A percentile compares a stretch with the other conserved stretches of the same genome.
Evolutionary conservation across 2,329 filamentous ascomycete species (phyloP).

Genomic region (Byssochlamys sp.): DNA sequence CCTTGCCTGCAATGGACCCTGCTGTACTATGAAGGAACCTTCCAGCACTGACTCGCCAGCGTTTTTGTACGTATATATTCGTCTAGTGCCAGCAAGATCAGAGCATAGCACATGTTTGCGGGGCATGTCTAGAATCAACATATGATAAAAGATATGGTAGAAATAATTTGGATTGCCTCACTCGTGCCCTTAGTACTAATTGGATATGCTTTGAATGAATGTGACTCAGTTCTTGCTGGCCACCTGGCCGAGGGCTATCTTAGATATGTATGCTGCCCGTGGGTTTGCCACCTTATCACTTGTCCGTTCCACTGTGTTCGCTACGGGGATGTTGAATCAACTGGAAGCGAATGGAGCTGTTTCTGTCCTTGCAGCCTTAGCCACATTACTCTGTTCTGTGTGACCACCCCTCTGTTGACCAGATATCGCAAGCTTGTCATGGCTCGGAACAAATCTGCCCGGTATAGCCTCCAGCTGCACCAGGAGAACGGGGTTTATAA

Average conservation of each 20-base stretch:
- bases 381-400: slow-evolving; percentile 30
- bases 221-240: slow-evolving; percentile 33
- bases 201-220: slow-evolving; percentile 42
- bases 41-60: too few relatives aligned
- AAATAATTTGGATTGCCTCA: slow-evolving; percentile 28
- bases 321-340: slow-evolving; percentile 29
- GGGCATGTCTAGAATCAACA: too few relatives aligned
- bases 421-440: slow-evolving; percentile 30
- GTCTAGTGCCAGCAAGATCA: too few relatives aligned
- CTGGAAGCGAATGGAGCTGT: slow-evolving; percentile 32
- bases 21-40: too few relatives aligned
- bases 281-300: slow-evolving; percentile 36
- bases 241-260: slow-evolving; percentile 40
- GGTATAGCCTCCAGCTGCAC: slow-evolving; percentile 22
- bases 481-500: slow-evolving; percentile 16
- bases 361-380: slow-evolving; percentile 33
- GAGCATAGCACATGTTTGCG: too few relatives aligned
- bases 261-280: slow-evolving; percentile 32
- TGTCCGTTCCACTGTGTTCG: slow-evolving; percentile 34
- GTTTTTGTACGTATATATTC: too few relatives aligned
- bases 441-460: slow-evolving; percentile 28
- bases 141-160: too few relatives aligned
- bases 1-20: too few relatives aligned
- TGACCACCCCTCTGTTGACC: slow-evolving; percentile 28
- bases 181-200: slow-evolving; percentile 34